Evolutionary conservation across 2,329 filamentous ascomycete species (phyloP), one percentile per base, ranked within the genome.

Genomic region (Neodidymelliopsis sp.): DNA sequence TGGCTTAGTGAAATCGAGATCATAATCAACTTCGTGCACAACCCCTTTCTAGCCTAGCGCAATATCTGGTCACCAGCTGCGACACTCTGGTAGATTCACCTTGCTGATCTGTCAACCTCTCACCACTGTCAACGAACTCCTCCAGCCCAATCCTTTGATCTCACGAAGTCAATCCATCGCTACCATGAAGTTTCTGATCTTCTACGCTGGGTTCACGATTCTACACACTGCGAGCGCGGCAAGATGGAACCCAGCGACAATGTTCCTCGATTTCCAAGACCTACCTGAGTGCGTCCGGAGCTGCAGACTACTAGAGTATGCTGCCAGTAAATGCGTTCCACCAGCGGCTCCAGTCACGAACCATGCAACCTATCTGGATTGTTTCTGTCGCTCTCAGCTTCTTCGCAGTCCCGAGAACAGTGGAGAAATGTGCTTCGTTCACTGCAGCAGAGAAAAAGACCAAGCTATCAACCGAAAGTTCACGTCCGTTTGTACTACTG

Each of bases 371-470:
- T 90, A 88, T 69, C 78, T 84, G 40, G 77, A 79, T 25, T 95
- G 91, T 74, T 91, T 95, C 75, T 96, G 91, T 75, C 75, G 79
- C 60, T 84, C 87, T 38, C 56, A 77, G 10, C 75, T 80, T 16
- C 79, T 94, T 2, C 74, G 79, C 4, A 71, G 79, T 7, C 84
- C 91, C 46, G 81, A 82, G 23, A 74, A 76, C 24, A 78, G 81
- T 4, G 74, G 77, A 4, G 82, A 82, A 4, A 80, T 89, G 11
- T 92, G 90, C 73, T 81, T 84, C 50, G 63, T 74, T 12, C 77
- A 76, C 16, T 91, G 88, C 63, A 75, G 72, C 6, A 69, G 77
- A 3, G 60, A 79, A 0, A 84, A 84, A 25, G 84, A 84, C 35
- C 74, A 86, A 35, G 63, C 72, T 11, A 80, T 57, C 6, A 23